phyloP scores from a whole-genome alignment of 2,329 filamentous ascomycete genomes.

The Fusarium citri region DNA sequence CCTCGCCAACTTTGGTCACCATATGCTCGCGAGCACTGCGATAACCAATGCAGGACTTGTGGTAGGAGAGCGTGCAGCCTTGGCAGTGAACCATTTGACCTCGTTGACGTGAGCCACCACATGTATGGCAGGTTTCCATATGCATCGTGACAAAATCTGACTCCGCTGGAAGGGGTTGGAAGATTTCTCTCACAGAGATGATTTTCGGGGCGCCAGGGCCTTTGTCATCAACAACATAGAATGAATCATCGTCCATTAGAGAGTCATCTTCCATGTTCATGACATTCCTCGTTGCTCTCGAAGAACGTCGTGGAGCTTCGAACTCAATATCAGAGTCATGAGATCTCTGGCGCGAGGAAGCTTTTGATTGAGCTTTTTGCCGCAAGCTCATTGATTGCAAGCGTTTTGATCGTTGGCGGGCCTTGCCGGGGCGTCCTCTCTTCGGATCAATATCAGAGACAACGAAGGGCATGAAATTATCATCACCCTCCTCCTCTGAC shows the following conservation, averaged over 20 bases:
- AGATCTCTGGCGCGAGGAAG: slow-evolving; percentile 37
- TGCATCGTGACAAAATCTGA: slow-evolving; percentile 79
- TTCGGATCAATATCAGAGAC: slow-evolving; percentile 52
- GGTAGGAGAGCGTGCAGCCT: slow-evolving; percentile 86
- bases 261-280: slow-evolving; percentile 63
- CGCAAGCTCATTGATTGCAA: slow-evolving; percentile 29
- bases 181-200: slow-evolving; percentile 78
- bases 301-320: slow-evolving; percentile 62
- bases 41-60: slow-evolving; percentile 83
- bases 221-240: slow-evolving; percentile 62
- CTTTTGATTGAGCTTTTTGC: slow-evolving; percentile 13
- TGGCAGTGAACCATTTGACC: slow-evolving; percentile 87
- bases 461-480: slow-evolving; percentile 50
- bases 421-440: slow-evolving; percentile 38
- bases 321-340: slow-evolving; percentile 64
- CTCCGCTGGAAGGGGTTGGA: slow-evolving; percentile 69
- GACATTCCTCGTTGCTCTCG: slow-evolving; percentile 58
- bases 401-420: slow-evolving; percentile 39
- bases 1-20: slow-evolving; percentile 83
- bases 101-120: slow-evolving; percentile 59
- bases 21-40: slow-evolving; percentile 83
- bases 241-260: slow-evolving; percentile 69
- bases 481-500: slow-evolving; percentile 51
- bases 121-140: slow-evolving; percentile 77
- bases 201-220: slow-evolving; percentile 62